These are phyloP conservation scores for Emmonsia crescens DNA, from an alignment of 2,329 filamentous ascomycete genomes.

Conservation along the genomic window DNA sequence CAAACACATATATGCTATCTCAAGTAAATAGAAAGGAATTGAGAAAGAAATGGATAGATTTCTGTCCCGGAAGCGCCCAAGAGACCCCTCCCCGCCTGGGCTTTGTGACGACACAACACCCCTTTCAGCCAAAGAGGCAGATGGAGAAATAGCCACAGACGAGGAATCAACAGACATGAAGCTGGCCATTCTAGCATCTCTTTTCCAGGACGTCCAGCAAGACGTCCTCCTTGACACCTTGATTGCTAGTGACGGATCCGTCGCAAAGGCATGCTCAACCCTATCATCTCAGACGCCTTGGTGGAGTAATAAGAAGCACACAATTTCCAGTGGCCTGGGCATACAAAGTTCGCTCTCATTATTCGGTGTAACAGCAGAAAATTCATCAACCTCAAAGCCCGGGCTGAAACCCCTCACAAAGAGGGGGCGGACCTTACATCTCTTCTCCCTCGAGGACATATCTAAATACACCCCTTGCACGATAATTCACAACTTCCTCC, in stretches of 20 bases:
- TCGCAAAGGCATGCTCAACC: slow-evolving; percentile 51
- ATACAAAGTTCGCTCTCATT: slow-evolving; percentile 54
- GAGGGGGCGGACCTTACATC: slow-evolving; percentile 71
- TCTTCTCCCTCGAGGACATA: slow-evolving; percentile 73
- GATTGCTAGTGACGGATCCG: slow-evolving; percentile 64
- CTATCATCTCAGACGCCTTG: slow-evolving; percentile 31
- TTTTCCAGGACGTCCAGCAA: slow-evolving; percentile 55
- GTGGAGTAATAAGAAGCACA: slow-evolving; percentile 28
- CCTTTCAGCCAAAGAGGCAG: background rate
- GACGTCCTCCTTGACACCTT: slow-evolving; percentile 67
- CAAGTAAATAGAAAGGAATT: slow-evolving; percentile 8
- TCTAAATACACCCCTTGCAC: slow-evolving; percentile 78
- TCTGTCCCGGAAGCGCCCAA: slow-evolving; percentile 27
- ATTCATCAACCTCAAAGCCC: background rate
- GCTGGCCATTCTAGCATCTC: slow-evolving; percentile 68
- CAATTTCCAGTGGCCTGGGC: slow-evolving; percentile 31
- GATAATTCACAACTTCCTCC: slow-evolving; percentile 84
- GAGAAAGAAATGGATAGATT: slow-evolving; percentile 31
- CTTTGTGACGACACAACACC: slow-evolving; percentile 1
- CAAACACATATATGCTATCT: slow-evolving; percentile 17
- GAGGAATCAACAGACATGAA: slow-evolving; percentile 76
- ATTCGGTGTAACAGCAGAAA: slow-evolving; percentile 11
- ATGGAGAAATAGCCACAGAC: background rate
- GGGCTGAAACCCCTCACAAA: slow-evolving; percentile 37
- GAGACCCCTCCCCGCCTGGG: slow-evolving; percentile 12